phyloP scores from a whole-genome alignment of 2,329 filamentous ascomycete genomes.

The Trichoderma pleuroti region DNA sequence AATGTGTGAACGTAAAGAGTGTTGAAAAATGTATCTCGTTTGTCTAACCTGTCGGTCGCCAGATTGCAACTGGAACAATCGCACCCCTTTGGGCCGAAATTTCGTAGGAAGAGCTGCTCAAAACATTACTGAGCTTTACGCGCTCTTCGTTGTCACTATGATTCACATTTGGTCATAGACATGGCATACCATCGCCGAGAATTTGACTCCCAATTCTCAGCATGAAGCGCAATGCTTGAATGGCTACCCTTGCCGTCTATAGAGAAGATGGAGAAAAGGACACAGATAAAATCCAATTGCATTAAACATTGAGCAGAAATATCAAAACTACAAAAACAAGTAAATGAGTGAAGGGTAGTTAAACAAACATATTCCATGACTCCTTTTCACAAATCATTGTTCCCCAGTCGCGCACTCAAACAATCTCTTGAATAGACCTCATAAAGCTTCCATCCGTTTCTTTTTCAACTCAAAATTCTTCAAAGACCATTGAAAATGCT shows the following conservation, averaged over 20 bases:
- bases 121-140: not conserved
- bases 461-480: constrained; percentile 39
- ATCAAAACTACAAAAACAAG: not conserved
- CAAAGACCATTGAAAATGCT: constrained; percentile 50
- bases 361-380: not conserved
- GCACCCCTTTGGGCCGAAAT: not conserved
- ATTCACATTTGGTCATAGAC: not conserved
- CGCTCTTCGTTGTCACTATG: not conserved
- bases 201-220: not conserved
- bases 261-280: not conserved
- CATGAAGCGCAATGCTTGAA: not conserved
- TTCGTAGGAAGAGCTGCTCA: not conserved
- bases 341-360: not conserved
- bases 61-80: too few species aligned
- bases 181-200: not conserved
- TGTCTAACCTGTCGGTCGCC: too few species aligned
- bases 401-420: not conserved
- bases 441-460: not conserved
- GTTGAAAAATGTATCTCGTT: too few species aligned
- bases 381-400: not conserved
- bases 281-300: not conserved
- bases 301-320: not conserved
- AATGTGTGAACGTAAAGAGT: too few species aligned
- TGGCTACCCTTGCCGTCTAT: not conserved
- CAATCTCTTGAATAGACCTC: not conserved